These are phyloP conservation scores for Coemansia sp. DNA, from an alignment of 192 early-diverging fungal species.

Conservation along the genomic window DNA sequence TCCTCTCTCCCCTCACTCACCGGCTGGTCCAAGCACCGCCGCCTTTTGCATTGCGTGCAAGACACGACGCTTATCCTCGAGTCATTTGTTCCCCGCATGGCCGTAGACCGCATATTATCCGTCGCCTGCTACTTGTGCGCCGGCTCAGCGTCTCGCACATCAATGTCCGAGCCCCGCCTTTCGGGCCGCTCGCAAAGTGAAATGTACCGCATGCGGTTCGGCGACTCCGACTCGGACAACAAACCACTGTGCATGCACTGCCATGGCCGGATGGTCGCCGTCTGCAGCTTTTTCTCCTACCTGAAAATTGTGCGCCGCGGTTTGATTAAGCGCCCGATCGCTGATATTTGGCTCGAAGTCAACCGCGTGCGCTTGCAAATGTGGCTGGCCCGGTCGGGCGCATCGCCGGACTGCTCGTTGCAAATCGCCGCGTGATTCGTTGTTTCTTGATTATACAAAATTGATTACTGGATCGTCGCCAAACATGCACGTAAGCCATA, in stretches of 20 bases:
- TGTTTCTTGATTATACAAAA: neutral
- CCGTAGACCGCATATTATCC: slow-evolving; percentile 29
- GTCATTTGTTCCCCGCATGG: slow-evolving; percentile 36
- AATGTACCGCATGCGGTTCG: slow-evolving; percentile 47
- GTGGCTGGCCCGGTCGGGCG: slow-evolving; percentile 49
- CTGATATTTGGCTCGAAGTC: slow-evolving; percentile 52
- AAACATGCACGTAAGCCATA: slow-evolving; percentile 44
- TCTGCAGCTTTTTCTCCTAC: slow-evolving; percentile 54
- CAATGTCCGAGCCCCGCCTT: slow-evolving; percentile 2
- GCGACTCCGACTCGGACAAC: slow-evolving; percentile 42
- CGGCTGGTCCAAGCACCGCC: slow-evolving; percentile 38
- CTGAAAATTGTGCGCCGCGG: slow-evolving; percentile 47
- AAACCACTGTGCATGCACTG: slow-evolving; percentile 44
- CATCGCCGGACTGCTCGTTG: slow-evolving; percentile 35
- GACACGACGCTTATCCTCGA: slow-evolving; percentile 44
- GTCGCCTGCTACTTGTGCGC: slow-evolving; percentile 46
- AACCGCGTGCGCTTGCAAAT: slow-evolving; percentile 47
- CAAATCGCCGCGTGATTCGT: neutral
- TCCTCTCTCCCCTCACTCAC: slow-evolving; percentile 28
- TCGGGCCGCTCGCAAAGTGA: slow-evolving; percentile 14
- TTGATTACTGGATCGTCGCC: neutral
- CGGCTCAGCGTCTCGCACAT: slow-evolving; percentile 25
- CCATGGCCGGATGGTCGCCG: slow-evolving; percentile 44
- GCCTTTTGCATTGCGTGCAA: slow-evolving; percentile 37
- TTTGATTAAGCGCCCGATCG: slow-evolving; percentile 47